phyloP scores from a whole-genome alignment of 192 early-diverging fungal species.

The Rhizophagus clarus region DNA sequence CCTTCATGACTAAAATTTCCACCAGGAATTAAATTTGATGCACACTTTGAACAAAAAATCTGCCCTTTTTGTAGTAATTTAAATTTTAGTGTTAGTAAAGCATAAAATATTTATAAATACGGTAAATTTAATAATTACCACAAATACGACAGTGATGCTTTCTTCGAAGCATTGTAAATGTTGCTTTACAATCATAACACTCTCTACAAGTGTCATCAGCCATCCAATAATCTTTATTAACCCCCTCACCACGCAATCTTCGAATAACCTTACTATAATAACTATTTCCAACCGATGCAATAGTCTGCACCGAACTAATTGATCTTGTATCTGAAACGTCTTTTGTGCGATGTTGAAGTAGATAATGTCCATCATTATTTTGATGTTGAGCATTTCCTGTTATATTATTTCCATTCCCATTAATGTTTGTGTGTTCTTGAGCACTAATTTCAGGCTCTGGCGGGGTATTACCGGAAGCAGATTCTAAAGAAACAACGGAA shows the following conservation, averaged over 20 bases:
- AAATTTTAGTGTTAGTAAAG: not conserved
- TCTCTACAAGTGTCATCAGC: constrained; percentile 78
- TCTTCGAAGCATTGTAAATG: constrained; percentile 69
- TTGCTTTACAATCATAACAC: constrained; percentile 79
- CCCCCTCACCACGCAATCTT: constrained; percentile 55
- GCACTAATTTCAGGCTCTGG: not conserved
- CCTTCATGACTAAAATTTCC: constrained; percentile 68
- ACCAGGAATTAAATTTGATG: constrained; percentile 68
- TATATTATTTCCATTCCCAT: not conserved
- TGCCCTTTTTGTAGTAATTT: constrained; percentile 50
- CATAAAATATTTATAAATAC: not conserved
- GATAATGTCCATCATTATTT: not conserved
- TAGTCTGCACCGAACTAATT: constrained; percentile 44
- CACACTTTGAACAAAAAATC: constrained; percentile 78
- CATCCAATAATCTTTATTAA: constrained; percentile 79
- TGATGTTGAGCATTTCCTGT: constrained; percentile 1
- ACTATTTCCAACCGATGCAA: constrained; percentile 45
- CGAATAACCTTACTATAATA: constrained; percentile 55
- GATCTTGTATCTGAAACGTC: constrained; percentile 47
- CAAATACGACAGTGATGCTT: constrained; percentile 84
- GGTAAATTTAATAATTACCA: constrained; percentile 48
- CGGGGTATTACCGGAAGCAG: constrained; percentile 1
- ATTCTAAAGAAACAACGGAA: constrained; percentile 2
- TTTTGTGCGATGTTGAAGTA: not conserved
- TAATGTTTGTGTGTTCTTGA: constrained; percentile 16